Evolutionary conservation across 306 rosid genomes (phyloP).

Genomic region (Prunus salicina): DNA sequence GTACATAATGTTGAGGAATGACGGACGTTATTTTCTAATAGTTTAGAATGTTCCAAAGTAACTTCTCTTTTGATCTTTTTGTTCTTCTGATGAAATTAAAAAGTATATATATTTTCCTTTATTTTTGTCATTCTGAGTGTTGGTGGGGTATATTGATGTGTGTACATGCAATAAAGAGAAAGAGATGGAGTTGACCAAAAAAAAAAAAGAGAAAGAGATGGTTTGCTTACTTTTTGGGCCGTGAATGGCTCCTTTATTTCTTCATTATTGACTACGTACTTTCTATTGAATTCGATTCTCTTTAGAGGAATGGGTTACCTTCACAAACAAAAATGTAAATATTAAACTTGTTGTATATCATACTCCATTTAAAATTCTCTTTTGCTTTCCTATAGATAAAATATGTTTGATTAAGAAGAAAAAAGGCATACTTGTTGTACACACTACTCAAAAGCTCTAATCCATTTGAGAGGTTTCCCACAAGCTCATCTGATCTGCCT

Average conservation of each 20-base stretch:
- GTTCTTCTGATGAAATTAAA: not conserved
- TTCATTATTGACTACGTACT: not conserved
- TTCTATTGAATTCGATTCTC: not conserved
- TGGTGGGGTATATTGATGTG: not conserved
- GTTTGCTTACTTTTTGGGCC: not conserved
- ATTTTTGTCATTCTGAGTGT: not conserved
- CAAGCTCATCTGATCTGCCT: not conserved
- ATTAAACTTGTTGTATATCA: too few relatives aligned
- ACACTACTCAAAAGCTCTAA: not conserved
- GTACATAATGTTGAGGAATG: not conserved
- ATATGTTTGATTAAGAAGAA: not conserved
- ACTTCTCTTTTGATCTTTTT: not conserved
- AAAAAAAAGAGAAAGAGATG: too few relatives aligned
- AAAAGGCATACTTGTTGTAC: not conserved
- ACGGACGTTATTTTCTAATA: not conserved
- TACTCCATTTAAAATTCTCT: not conserved
- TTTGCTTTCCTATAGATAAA: not conserved
- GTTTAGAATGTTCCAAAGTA: not conserved
- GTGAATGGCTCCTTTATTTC: not conserved
- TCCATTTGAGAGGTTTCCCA: slow-evolving; percentile 8
- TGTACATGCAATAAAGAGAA: not conserved
- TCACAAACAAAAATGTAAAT: too few relatives aligned
- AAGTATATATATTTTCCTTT: not conserved
- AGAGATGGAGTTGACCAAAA: too few relatives aligned
- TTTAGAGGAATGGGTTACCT: not conserved